Evolutionary conservation across 371 early-diverging fungal species (phyloP).

Genomic region (Apophysomyces trapeziformis): DNA sequence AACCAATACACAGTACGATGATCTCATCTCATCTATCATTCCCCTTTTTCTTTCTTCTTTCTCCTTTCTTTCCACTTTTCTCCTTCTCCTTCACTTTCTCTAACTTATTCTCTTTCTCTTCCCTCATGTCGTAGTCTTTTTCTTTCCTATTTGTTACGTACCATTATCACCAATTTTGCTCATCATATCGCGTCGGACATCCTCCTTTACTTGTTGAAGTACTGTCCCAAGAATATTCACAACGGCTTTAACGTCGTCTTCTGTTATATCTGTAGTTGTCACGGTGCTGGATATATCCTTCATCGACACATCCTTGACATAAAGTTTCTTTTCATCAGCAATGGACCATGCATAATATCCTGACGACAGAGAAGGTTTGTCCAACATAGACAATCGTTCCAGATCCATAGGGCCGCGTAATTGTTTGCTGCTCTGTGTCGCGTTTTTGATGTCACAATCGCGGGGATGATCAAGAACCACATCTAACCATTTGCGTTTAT

Average conservation of each 20-base stretch:
- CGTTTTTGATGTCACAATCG: not conserved
- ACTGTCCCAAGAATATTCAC: conserved; percentile 7
- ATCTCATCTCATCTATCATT: not conserved
- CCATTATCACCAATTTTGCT: not conserved
- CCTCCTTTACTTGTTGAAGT: not conserved
- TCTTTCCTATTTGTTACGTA: not conserved
- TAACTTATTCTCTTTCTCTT: not conserved
- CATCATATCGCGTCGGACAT: not conserved
- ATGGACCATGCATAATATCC: not conserved
- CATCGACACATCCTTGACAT: too few relatives aligned
- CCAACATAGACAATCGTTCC: too few relatives aligned
- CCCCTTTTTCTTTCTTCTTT: not conserved
- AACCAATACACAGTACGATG: not conserved
- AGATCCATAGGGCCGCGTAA: too few relatives aligned
- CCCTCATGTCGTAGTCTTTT: not conserved
- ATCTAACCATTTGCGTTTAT: conserved; percentile 20
- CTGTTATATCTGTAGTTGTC: not conserved
- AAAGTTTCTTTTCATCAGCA: not conserved
- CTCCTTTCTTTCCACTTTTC: not conserved
- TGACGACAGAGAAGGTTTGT: not conserved
- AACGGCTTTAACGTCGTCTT: not conserved
- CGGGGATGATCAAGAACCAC: conserved; percentile 21
- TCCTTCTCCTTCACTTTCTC: not conserved
- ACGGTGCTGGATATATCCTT: too few relatives aligned
- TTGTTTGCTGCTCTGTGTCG: not conserved